Evolutionary conservation across 2,329 filamentous ascomycete species (phyloP), one percentile per base, ranked within the genome.

Genomic region (Bretziella fagacearum): DNA sequence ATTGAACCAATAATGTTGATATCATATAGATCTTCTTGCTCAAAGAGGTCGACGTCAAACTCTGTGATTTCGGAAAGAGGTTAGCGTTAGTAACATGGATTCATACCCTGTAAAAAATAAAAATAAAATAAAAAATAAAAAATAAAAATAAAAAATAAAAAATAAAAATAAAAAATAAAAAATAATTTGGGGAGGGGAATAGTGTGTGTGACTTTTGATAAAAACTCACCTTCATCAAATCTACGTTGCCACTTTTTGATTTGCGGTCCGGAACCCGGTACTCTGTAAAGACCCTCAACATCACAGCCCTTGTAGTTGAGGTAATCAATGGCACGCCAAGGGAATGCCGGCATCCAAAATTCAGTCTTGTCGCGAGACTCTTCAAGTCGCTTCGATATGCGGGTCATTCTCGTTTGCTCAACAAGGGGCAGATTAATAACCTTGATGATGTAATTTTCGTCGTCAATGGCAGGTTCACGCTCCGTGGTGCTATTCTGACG

Each of bases 321-420:
- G 60, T 93, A 95, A 64, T 96, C 89, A 54, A 96, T 95, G 50
- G 86, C 93, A 53, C 89, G 74, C 82, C 89, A 95, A 0, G 89
- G 87, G 50, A 96, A 79, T 5, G 86, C 84, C 10, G 89, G 89
- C 87, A 96, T 94, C 89, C 89, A 96, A 58, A 93, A 96, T 58
- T 95, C 89, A 0, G 89, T 96, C 68, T 95, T 95, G 58, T 96
- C 89, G 52, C 80, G 76, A 7, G 87, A 94, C 51, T 83, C 77
- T 57, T 93, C 84, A 36, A 96, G 67, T 25, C 81, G 77, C 62
- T 89, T 93, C 6, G 86, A 93, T 58, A 96, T 95, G 53, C 89
- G 75, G 0, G 89, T 95, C 53, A 79, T 69, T n/a, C 89, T 77
- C 5, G 87, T 87, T 63, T 96, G 89, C 59, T 94, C 81, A 22